These are phyloP conservation scores for Ogataea paradorogensis DNA, from an alignment of 805 yeast species.

Conservation along the genomic window DNA sequence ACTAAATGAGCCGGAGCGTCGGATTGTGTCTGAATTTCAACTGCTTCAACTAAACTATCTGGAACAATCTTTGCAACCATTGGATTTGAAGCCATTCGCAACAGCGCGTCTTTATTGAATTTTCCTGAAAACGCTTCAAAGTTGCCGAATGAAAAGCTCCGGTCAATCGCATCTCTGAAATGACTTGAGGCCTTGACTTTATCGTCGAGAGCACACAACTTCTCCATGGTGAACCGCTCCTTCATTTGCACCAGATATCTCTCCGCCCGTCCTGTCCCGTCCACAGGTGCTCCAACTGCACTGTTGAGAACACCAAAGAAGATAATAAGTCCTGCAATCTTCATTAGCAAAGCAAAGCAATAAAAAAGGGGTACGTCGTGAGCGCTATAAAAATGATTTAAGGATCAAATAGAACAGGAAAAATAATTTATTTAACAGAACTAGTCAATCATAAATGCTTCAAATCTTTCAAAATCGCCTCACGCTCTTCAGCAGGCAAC, in stretches of 20 bases:
- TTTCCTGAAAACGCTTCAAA: slow-evolving; percentile 70
- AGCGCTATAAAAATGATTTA: slow-evolving; percentile 9
- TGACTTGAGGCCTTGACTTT: slow-evolving; percentile 36
- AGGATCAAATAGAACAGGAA: slow-evolving; percentile 8
- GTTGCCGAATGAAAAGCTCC: slow-evolving; percentile 61
- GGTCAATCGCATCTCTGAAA: slow-evolving; percentile 45
- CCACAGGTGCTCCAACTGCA: slow-evolving; percentile 2
- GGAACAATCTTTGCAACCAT: slow-evolving; percentile 66
- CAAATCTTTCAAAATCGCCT: slow-evolving; percentile 33
- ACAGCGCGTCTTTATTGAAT: slow-evolving; percentile 47
- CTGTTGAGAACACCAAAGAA: slow-evolving; percentile 1
- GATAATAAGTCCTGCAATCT: slow-evolving; percentile 5
- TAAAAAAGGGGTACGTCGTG: slow-evolving; percentile 9
- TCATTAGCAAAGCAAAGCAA: slow-evolving; percentile 10
- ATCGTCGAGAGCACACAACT: slow-evolving; percentile 45
- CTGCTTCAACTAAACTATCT: slow-evolving; percentile 59
- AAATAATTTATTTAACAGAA: slow-evolving; percentile 3
- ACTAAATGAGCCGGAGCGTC: slow-evolving; percentile 54
- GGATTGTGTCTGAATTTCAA: slow-evolving; percentile 41
- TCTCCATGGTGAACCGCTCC: slow-evolving; percentile 45
- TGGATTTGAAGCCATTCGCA: slow-evolving; percentile 53
- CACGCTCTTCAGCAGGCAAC: slow-evolving; percentile 54
- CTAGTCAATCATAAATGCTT: background rate
- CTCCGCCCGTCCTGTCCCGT: slow-evolving; percentile 12
- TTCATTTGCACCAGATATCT: slow-evolving; percentile 52